Percentiles rank a stretch among this genome's conserved stretches.
These are phyloP conservation scores for Trichothecium roseum DNA, from an alignment of 2,329 filamentous ascomycete genomes.

Conservation along the genomic window DNA sequence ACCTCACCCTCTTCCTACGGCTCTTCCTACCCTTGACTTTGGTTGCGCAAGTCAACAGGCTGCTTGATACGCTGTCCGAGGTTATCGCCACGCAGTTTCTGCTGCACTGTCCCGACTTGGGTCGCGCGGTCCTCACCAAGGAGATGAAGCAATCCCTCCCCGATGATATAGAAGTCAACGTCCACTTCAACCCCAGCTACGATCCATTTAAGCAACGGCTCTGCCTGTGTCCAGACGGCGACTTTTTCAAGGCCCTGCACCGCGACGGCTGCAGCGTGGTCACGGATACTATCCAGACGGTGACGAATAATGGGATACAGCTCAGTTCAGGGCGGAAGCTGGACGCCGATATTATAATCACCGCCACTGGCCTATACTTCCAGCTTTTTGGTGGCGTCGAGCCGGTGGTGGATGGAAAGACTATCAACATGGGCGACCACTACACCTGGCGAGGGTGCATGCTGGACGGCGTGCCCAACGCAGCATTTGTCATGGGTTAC, in stretches of 20 bases:
- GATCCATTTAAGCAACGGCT: slow-evolving; percentile 62
- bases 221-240: slow-evolving; percentile 48
- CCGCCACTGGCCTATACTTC: slow-evolving; percentile 53
- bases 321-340: slow-evolving; percentile 34
- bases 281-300: slow-evolving; percentile 36
- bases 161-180: slow-evolving; percentile 35
- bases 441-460: slow-evolving; percentile 52
- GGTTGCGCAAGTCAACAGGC: slow-evolving; percentile 30
- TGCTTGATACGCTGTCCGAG: slow-evolving; percentile 34
- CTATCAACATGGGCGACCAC: slow-evolving; percentile 31
- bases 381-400: slow-evolving; percentile 40
- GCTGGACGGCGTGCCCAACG: slow-evolving; percentile 53
- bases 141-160: slow-evolving; percentile 39
- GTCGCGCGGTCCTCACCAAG: slow-evolving; percentile 33
- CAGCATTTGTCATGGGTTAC: slow-evolving; percentile 49
- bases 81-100: slow-evolving; percentile 39
- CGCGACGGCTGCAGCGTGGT: slow-evolving; percentile 28
- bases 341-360: slow-evolving; percentile 53
- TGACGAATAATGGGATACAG: slow-evolving; percentile 32
- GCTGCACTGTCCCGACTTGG: slow-evolving; percentile 37
- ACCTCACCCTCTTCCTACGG: slow-evolving; percentile 21
- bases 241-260: slow-evolving; percentile 37
- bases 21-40: slow-evolving; percentile 32
- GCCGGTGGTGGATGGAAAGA: slow-evolving; percentile 39
- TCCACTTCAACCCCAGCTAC: slow-evolving; percentile 52